These are phyloP conservation scores for Claviceps citrina DNA, from an alignment of 2,329 filamentous ascomycete genomes.

Conservation along the genomic window DNA sequence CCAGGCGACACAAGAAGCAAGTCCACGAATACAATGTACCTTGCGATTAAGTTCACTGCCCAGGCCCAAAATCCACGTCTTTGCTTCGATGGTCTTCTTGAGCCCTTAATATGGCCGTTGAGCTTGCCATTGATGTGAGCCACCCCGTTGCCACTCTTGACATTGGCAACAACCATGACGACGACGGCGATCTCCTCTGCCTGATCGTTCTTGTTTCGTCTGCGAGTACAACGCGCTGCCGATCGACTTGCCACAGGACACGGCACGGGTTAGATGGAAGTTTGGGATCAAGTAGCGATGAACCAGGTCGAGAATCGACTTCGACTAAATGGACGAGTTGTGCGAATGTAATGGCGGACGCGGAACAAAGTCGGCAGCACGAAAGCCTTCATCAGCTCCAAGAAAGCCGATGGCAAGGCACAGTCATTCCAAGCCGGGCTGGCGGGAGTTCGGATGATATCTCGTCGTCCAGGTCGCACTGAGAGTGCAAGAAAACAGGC, in stretches of 20 bases:
- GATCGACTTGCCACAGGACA: not conserved
- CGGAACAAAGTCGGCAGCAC: not conserved
- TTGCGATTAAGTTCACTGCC: conserved; percentile 35
- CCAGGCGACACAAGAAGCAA: too few species aligned
- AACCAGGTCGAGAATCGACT: not conserved
- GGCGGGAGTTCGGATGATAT: not conserved
- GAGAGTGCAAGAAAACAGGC: not conserved
- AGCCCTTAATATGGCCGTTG: conserved; percentile 15
- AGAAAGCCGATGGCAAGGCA: not conserved
- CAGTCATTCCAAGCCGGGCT: not conserved
- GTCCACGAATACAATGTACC: conserved; percentile 25
- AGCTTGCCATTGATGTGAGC: conserved; percentile 19
- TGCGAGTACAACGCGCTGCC: not conserved
- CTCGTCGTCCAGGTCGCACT: not conserved
- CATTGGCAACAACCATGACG: conserved; percentile 20
- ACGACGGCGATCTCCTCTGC: not conserved
- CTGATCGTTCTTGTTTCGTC: not conserved
- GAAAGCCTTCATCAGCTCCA: conserved; percentile 1
- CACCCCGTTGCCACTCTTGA: conserved; percentile 25
- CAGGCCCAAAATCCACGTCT: conserved; percentile 19
- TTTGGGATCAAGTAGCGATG: not conserved
- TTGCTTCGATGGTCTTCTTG: conserved; percentile 11
- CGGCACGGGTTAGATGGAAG: not conserved
- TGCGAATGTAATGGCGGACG: too few species aligned
- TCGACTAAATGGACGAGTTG: too few species aligned